phyloP scores from a whole-genome alignment of 495 filamentous ascomycete genomes.

The Trichoderma erinaceum region DNA sequence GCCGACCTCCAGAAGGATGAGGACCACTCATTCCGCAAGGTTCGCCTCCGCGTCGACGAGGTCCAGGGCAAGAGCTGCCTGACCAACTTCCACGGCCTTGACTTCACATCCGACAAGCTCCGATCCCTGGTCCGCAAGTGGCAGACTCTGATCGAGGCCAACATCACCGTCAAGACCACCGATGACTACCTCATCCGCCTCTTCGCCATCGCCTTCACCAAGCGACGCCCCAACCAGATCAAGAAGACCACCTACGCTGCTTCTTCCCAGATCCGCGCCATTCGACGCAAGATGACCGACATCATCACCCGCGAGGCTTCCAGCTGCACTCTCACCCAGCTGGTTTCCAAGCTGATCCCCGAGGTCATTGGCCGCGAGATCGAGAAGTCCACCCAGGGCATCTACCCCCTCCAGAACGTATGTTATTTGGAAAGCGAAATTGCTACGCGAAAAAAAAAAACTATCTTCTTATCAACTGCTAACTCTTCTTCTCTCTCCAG shows the following conservation, averaged over 20 bases:
- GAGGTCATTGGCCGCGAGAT: slow-evolving; percentile 99
- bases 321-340: slow-evolving; percentile 86
- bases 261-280: slow-evolving; percentile 90
- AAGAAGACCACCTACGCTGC: slow-evolving; percentile 99
- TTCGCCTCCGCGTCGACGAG: slow-evolving; percentile 97
- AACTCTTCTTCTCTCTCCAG: slow-evolving; percentile 37
- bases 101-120: slow-evolving; percentile 99
- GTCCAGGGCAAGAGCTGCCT: slow-evolving; percentile 99
- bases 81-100: slow-evolving; percentile 99
- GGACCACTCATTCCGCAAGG: slow-evolving; percentile 98
- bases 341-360: slow-evolving; percentile 95
- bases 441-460: neutral
- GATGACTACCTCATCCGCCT: slow-evolving; percentile 98
- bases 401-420: slow-evolving; percentile 99
- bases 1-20: slow-evolving; percentile 99
- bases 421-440: slow-evolving; percentile 30
- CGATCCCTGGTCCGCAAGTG: slow-evolving; percentile 98
- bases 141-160: slow-evolving; percentile 98
- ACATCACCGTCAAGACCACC: slow-evolving; percentile 98
- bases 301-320: slow-evolving; percentile 95
- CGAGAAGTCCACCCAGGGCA: slow-evolving; percentile 97
- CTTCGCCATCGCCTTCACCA: slow-evolving; percentile 98
- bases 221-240: slow-evolving; percentile 96
- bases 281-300: slow-evolving; percentile 99
- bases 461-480: neutral